These are phyloP conservation scores for Leccinum subrobustum DNA, from an alignment of 1,284 basidiomycete species.

Conservation along the genomic window DNA sequence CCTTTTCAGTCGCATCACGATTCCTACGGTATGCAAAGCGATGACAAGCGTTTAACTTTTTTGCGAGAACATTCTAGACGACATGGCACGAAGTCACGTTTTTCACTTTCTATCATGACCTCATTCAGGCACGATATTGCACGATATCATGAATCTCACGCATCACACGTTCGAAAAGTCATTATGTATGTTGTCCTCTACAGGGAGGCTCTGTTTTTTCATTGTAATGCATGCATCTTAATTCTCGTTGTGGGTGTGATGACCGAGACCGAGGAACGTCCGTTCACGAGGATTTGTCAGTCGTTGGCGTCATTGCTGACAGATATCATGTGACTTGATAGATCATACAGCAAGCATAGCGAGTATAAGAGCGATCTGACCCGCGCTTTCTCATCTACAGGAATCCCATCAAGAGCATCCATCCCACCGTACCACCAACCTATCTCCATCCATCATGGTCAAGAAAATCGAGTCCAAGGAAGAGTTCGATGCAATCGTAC, in stretches of 20 bases:
- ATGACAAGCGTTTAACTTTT: conserved; percentile 22
- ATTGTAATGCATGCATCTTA: neutral
- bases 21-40: conserved; percentile 73
- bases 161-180: neutral
- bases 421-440: neutral
- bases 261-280: neutral
- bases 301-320: neutral
- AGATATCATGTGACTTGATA: conserved; percentile 5
- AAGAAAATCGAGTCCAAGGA: neutral
- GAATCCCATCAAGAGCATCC: neutral
- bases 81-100: neutral
- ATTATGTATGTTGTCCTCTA: neutral
- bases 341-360: neutral
- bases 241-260: neutral
- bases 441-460: conserved; percentile 6
- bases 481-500: conserved; percentile 17
- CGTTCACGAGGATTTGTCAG: neutral
- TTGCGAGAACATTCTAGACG: neutral
- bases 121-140: conserved; percentile 1
- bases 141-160: neutral
- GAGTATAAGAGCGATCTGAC: neutral
- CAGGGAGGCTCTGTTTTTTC: neutral
- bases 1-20: conserved; percentile 60
- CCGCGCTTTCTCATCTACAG: neutral
- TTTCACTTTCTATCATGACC: neutral